Evolutionary conservation across 768 basidiomycete genomes (phyloP).

Genomic region (Auriscalpium microsporum): DNA sequence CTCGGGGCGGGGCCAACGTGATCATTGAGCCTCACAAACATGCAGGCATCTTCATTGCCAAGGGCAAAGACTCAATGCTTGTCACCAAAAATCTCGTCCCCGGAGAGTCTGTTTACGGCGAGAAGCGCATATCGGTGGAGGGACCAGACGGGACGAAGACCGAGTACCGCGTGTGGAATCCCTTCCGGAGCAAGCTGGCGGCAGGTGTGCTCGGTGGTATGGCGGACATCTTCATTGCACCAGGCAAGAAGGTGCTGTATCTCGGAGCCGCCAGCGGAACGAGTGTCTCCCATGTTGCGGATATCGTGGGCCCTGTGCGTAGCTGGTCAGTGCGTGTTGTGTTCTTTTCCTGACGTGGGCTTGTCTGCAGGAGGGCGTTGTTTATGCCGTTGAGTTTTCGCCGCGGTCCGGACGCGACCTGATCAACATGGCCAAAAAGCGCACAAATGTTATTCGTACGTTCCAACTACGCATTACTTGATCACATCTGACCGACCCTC

Average conservation of each 20-base stretch:
- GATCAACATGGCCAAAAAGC: constrained; percentile 98
- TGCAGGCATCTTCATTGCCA: constrained; percentile 91
- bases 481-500: neutral
- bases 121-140: constrained; percentile 91
- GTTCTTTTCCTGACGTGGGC: constrained; percentile 10
- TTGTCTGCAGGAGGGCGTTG: constrained; percentile 71
- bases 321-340: neutral
- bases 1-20: constrained; percentile 76
- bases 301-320: constrained; percentile 92
- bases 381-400: constrained; percentile 99
- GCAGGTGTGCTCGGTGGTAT: constrained; percentile 95
- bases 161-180: constrained; percentile 99
- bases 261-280: constrained; percentile 97
- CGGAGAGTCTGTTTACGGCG: constrained; percentile 96
- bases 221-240: constrained; percentile 86
- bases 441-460: constrained; percentile 97
- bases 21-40: constrained; percentile 95
- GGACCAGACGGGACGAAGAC: constrained; percentile 73
- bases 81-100: constrained; percentile 98
- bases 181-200: constrained; percentile 93
- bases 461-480: constrained; percentile 8
- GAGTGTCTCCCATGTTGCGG: constrained; percentile 96
- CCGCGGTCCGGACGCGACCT: constrained; percentile 93
- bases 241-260: constrained; percentile 94
- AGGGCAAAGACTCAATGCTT: constrained; percentile 93